Percentiles rank a stretch among this genome's conserved stretches.
phyloP scores from a whole-genome alignment of 2,329 filamentous ascomycete genomes.

The Penicillium verrucosum region DNA sequence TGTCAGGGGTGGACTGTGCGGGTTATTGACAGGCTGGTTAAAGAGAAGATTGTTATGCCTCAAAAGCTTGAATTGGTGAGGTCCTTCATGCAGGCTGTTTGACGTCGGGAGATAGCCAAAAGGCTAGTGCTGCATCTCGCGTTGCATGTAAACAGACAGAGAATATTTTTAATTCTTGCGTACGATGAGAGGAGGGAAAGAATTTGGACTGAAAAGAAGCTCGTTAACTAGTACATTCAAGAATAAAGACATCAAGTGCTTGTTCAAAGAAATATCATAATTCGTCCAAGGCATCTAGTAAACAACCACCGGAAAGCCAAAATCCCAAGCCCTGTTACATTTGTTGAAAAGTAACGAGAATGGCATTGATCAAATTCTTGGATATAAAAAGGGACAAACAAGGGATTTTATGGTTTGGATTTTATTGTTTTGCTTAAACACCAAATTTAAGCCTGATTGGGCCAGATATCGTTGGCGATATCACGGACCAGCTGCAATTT shows the following conservation, averaged over 20 bases:
- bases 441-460: constrained; percentile 45
- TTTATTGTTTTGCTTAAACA: neutral
- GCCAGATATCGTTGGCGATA: constrained; percentile 72
- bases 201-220: neutral
- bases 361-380: constrained; percentile 1
- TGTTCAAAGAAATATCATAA: constrained; percentile 18
- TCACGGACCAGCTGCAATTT: constrained; percentile 69
- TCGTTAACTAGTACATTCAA: constrained; percentile 16
- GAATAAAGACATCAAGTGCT: constrained; percentile 21
- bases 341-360: constrained; percentile 15
- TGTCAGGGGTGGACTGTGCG: constrained; percentile 26
- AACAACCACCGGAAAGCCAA: constrained; percentile 6
- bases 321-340: neutral
- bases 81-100: constrained; percentile 21
- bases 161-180: neutral
- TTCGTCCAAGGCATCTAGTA: constrained; percentile 7
- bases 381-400: neutral
- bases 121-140: neutral
- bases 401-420: neutral
- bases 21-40: constrained; percentile 22
- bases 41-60: constrained; percentile 17
- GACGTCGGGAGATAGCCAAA: neutral
- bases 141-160: neutral
- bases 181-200: neutral
- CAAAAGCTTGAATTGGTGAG: constrained; percentile 21